Conservation (phyloP, 2,329 filamentous ascomycete genomes). For the Trichophyton equinum region DNA sequence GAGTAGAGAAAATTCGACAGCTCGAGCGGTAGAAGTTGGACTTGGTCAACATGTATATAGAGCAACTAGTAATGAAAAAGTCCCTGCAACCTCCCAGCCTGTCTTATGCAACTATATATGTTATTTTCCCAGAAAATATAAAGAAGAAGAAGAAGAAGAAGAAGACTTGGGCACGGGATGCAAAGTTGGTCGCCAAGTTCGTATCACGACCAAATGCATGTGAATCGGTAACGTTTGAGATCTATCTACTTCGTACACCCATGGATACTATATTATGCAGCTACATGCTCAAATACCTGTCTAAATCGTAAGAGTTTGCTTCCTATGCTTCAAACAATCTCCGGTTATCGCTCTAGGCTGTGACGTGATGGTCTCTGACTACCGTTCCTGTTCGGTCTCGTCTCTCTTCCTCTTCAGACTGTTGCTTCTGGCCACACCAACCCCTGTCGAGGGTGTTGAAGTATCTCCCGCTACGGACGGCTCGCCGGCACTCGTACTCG, state of each 20-base stretch:
- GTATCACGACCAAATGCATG: too few species aligned
- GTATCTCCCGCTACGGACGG: not conserved
- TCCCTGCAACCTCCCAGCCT: not conserved
- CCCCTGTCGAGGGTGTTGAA: not conserved
- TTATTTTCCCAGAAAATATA: too few species aligned
- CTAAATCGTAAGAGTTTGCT: too few species aligned
- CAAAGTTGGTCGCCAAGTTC: too few species aligned
- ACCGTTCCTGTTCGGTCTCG: not conserved
- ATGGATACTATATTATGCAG: too few species aligned
- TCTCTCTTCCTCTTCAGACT: not conserved
- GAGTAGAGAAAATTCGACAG: not conserved
- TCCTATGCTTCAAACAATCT: too few species aligned
- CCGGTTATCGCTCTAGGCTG: too few species aligned
- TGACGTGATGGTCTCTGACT: too few species aligned
- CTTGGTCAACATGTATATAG: not conserved
- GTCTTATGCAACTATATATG: not conserved
- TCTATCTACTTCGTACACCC: too few species aligned
- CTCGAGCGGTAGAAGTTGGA: not conserved
- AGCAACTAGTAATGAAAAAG: not conserved
- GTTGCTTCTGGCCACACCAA: not conserved
- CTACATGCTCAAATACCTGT: too few species aligned
- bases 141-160: too few species aligned
- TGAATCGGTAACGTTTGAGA: too few species aligned
- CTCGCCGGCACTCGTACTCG: not conserved
- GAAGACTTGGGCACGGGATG: not conserved